Percentiles rank a stretch among this genome's conserved stretches.
These are phyloP conservation scores for Backusella morwellensis DNA, from an alignment of 192 early-diverging fungal species.

Conservation along the genomic window DNA sequence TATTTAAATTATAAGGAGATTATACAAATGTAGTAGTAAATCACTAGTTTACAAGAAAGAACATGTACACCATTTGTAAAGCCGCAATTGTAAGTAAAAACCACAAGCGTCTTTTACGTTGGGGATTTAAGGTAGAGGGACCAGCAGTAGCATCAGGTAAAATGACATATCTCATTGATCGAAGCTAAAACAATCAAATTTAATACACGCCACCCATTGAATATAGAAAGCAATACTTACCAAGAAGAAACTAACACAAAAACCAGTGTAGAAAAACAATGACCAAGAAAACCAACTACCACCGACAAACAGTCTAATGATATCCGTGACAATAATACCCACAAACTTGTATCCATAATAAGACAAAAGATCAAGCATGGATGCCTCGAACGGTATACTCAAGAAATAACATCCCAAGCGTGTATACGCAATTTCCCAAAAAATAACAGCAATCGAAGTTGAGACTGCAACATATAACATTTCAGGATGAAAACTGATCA, in stretches of 20 bases:
- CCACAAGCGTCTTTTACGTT: conserved; percentile 80
- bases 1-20: background rate
- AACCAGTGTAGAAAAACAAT: conserved; percentile 70
- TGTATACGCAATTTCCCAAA: conserved; percentile 82
- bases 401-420: conserved; percentile 86
- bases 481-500: conserved; percentile 77
- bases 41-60: conserved; percentile 53
- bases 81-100: conserved; percentile 85
- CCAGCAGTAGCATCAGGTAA: conserved; percentile 65
- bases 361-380: conserved; percentile 83
- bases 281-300: conserved; percentile 60
- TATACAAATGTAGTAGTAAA: background rate
- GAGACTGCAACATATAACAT: conserved; percentile 82
- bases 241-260: conserved; percentile 86
- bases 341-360: conserved; percentile 97
- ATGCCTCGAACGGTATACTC: conserved; percentile 76
- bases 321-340: conserved; percentile 55
- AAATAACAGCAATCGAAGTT: conserved; percentile 74
- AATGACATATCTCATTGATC: conserved; percentile 74
- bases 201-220: background rate
- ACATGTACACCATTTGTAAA: conserved; percentile 79
- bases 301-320: conserved; percentile 44
- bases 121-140: conserved; percentile 56
- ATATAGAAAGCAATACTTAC: conserved; percentile 40
- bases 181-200: conserved; percentile 40